These are phyloP conservation scores for Arthrobotrys iridis DNA, from an alignment of 2,329 filamentous ascomycete genomes.

Conservation along the genomic window DNA sequence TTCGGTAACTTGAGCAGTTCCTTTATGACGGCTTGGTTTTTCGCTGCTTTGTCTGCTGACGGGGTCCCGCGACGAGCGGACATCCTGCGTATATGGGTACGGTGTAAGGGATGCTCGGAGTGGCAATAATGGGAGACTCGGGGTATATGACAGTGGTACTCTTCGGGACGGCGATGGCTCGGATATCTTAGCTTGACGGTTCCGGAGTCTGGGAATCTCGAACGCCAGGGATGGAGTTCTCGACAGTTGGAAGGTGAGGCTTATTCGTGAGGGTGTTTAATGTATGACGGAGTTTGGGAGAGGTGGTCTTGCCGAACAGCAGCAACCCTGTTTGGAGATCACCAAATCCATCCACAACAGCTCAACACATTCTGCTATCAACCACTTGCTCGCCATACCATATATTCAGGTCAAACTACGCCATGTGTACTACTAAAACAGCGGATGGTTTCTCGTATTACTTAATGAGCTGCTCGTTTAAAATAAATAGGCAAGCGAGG, in stretches of 20 bases:
- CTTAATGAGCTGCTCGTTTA: no score
- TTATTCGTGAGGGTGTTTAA: conserved; percentile 15
- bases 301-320: conserved; percentile 45
- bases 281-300: conserved; percentile 47
- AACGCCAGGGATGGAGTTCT: neutral
- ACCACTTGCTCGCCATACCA: neutral
- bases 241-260: conserved; percentile 3
- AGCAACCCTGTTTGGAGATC: conserved; percentile 10
- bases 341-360: conserved; percentile 38
- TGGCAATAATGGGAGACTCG: neutral
- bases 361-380: conserved; percentile 14
- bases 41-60: conserved; percentile 84
- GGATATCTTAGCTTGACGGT: neutral
- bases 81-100: conserved; percentile 66
- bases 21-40: conserved; percentile 95
- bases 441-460: no score
- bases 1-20: conserved; percentile 90
- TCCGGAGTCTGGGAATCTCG: neutral
- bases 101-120: neutral
- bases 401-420: neutral
- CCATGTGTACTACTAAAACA: no score
- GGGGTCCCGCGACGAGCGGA: conserved; percentile 78
- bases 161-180: neutral
- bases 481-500: no score
- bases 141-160: neutral